phyloP scores from a whole-genome alignment of 129 eudicot genomes.

The Helichrysum umbraculigerum region DNA sequence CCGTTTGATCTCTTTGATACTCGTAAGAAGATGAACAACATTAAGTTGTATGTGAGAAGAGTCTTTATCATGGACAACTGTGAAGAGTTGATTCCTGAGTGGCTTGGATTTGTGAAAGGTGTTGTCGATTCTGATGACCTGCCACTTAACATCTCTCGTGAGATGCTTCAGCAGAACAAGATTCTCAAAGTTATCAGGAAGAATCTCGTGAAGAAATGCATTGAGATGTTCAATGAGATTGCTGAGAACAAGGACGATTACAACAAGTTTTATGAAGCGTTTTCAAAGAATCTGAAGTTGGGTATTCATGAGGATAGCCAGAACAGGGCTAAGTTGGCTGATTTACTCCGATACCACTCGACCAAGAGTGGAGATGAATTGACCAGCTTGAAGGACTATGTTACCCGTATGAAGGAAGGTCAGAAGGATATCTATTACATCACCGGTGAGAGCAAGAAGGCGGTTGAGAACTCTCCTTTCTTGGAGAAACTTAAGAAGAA shows the following conservation, averaged over 20 bases:
- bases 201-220: constrained; percentile 88
- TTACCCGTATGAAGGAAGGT: constrained; percentile 87
- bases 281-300: constrained; percentile 81
- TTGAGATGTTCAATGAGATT: constrained; percentile 91
- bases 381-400: constrained; percentile 85
- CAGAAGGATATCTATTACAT: constrained; percentile 86
- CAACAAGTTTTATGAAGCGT: constrained; percentile 75
- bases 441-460: constrained; percentile 88
- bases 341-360: constrained; percentile 72
- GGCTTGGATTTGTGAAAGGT: constrained; percentile 83
- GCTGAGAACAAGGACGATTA: constrained; percentile 90
- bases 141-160: constrained; percentile 91
- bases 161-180: constrained; percentile 91
- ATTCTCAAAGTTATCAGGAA: constrained; percentile 85
- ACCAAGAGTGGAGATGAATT: constrained; percentile 89
- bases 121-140: constrained; percentile 88
- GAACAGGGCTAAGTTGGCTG: constrained; percentile 77
- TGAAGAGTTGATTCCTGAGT: constrained; percentile 84
- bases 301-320: constrained; percentile 93
- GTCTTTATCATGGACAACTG: constrained; percentile 92
- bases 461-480: constrained; percentile 87
- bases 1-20: constrained; percentile 82
- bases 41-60: constrained; percentile 84
- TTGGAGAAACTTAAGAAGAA: constrained; percentile 76
- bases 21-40: constrained; percentile 82